Evolutionary conservation across 169 alveolate genomes (phyloP), one percentile per base, ranked within the genome.

Genomic region (Plasmodium gallinaceum): DNA sequence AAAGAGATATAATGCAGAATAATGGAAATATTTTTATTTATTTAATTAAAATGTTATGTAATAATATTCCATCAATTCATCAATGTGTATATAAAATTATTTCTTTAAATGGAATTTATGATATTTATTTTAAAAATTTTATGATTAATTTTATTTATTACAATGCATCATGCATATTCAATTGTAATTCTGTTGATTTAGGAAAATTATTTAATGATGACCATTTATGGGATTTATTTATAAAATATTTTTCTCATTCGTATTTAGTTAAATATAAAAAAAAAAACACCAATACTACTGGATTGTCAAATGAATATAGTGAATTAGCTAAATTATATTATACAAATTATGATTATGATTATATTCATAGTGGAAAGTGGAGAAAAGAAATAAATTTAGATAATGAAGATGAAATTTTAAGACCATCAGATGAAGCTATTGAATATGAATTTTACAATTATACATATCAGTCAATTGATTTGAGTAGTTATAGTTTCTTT

Each of bases 371-470:
- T 62, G 91, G 86, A 18, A 70, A 83, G 32, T 83, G 91, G 91
- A 83, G 69, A 58, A 83, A 54, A 7, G 91, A 83, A 26, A 37
- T 83, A 9, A 70, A 24, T 39, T 69, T 70, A 48, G 86, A 69
- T n/a, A 73, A 83, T 48, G 91, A 83, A 83, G 71, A 51, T 18
- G 73, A 64, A 22, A 70, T 83, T 16, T 83, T 83, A 18, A 83
- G 18, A 46, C 91, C 91, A 0, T 83, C 91, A 54, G 91, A 69
- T 16, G 91, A 83, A 8, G 74, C 32, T 16, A 37, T 83, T 4
- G 91, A 83, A 83, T 83, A 42, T n/a, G 91, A 83, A 58, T 83
- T 83, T 46, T 83, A 83, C 62, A 83, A 83, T 57, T 83, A 83
- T 73, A 83, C 91, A 12, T 83, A 39, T 52, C 91, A 83, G 32